A percentile compares a stretch with the other conserved stretches of the same genome.
Conservation (phyloP, 2,329 filamentous ascomycete genomes). For the Endothia cerciana region DNA sequence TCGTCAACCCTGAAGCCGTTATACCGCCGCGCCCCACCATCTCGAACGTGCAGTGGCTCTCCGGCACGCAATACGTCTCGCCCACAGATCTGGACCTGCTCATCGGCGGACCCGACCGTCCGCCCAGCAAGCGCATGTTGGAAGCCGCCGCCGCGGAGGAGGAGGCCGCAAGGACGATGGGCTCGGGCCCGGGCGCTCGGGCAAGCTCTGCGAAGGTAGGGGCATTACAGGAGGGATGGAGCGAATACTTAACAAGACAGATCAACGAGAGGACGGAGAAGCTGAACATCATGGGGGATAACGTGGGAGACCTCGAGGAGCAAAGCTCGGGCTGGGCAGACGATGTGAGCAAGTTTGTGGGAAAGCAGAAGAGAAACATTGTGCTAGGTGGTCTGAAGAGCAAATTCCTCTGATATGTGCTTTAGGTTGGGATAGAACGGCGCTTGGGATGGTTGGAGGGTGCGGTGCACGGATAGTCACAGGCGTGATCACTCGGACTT, state of each 20-base stretch:
- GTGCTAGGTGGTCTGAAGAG: conserved; percentile 71
- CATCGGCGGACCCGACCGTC: conserved; percentile 86
- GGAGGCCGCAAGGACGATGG: conserved; percentile 47
- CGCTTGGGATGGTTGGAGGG: neutral
- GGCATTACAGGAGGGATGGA: conserved; percentile 63
- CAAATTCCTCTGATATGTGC: conserved; percentile 50
- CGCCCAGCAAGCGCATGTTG: conserved; percentile 85
- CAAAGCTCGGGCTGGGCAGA: conserved; percentile 83
- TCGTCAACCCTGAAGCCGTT: conserved; percentile 76
- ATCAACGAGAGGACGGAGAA: conserved; percentile 90
- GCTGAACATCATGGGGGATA: conserved; percentile 80
- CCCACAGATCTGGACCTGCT: conserved; percentile 86
- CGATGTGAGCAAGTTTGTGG: conserved; percentile 85
- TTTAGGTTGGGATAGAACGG: neutral
- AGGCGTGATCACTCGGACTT: conserved; percentile 5
- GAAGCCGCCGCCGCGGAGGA: conserved; percentile 78
- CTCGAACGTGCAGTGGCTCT: conserved; percentile 94
- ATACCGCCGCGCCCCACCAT: conserved; percentile 88
- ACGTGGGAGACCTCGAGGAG: conserved; percentile 80
- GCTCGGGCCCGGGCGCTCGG: conserved; percentile 34
- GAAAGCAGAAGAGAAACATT: conserved; percentile 84
- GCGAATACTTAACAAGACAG: conserved; percentile 82
- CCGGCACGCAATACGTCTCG: conserved; percentile 89
- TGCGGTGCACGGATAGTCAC: neutral
- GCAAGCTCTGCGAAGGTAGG: conserved; percentile 34